Evolutionary conservation across 2,329 filamentous ascomycete genomes (phyloP).

Genomic region (Seiridium cupressi): DNA sequence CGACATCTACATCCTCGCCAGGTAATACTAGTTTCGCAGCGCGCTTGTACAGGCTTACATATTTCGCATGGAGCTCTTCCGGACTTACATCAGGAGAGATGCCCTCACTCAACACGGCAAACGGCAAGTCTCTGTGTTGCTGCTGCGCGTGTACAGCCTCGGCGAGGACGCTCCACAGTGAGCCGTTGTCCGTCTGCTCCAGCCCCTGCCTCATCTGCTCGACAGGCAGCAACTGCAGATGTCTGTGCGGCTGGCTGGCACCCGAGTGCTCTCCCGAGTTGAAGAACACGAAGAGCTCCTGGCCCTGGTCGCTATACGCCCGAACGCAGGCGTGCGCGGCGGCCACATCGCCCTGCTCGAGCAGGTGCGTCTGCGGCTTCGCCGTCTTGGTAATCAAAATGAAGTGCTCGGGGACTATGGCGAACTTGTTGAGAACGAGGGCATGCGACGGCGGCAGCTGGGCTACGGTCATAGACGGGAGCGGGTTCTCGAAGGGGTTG

Average conservation of each 20-base stretch:
- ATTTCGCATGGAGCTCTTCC: slow-evolving; percentile 37
- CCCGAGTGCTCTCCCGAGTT: slow-evolving; percentile 69
- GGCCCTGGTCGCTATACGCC: slow-evolving; percentile 41
- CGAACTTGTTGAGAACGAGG: slow-evolving; percentile 74
- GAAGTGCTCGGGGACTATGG: slow-evolving; percentile 68
- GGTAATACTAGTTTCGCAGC: slow-evolving; percentile 30
- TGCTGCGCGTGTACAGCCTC: slow-evolving; percentile 29
- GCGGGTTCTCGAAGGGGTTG: slow-evolving; percentile 66
- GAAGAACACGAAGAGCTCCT: slow-evolving; percentile 64
- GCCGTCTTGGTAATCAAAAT: slow-evolving; percentile 66
- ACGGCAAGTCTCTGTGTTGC: slow-evolving; percentile 32
- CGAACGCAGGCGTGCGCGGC: slow-evolving; percentile 61
- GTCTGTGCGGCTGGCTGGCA: slow-evolving; percentile 69
- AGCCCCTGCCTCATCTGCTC: slow-evolving; percentile 59
- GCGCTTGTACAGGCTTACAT: slow-evolving; percentile 45
- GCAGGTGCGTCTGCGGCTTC: slow-evolving; percentile 61
- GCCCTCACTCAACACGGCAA: slow-evolving; percentile 40
- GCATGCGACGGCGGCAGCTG: slow-evolving; percentile 52
- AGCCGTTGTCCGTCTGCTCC: slow-evolving; percentile 14
- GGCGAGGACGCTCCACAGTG: slow-evolving; percentile 50
- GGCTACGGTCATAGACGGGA: slow-evolving; percentile 51
- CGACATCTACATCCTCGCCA: slow-evolving; percentile 18
- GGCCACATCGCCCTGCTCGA: slow-evolving; percentile 59
- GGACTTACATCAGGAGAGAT: slow-evolving; percentile 32
- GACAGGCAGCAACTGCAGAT: slow-evolving; percentile 70